phyloP scores from a whole-genome alignment of 2,329 filamentous ascomycete species.

The Aschersonia sp. region DNA sequence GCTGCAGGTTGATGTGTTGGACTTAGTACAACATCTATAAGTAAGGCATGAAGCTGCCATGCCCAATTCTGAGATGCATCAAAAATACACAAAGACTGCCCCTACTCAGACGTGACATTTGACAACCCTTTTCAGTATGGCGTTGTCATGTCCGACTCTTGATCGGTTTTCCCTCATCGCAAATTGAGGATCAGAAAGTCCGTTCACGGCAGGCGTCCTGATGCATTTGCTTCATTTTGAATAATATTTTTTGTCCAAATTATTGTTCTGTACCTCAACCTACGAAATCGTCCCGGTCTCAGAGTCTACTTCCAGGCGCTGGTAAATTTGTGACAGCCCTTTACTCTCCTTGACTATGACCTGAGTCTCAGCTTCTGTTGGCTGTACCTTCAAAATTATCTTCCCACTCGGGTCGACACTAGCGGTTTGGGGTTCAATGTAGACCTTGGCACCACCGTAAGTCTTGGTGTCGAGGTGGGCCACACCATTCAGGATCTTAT shows the following conservation, averaged over 20 bases:
- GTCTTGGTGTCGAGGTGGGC: constrained; percentile 29
- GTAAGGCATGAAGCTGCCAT: too few species aligned
- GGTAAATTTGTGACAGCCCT: constrained; percentile 19
- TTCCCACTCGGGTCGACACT: constrained; percentile 35
- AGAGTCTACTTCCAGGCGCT: constrained; percentile 8
- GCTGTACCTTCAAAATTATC: constrained; percentile 28
- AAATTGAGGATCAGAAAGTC: neutral
- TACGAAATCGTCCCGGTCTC: too few species aligned
- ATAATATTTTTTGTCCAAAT: neutral
- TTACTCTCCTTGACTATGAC: constrained; percentile 32
- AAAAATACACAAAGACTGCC: too few species aligned
- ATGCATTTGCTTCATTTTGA: neutral
- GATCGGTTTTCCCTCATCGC: too few species aligned
- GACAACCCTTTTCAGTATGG: too few species aligned
- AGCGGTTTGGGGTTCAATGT: constrained; percentile 28
- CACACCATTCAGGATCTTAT: constrained; percentile 18
- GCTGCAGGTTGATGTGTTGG: too few species aligned
- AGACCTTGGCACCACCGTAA: constrained; percentile 39
- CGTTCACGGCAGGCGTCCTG: neutral
- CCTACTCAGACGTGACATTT: too few species aligned
- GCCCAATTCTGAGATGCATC: too few species aligned
- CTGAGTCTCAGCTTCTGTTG: constrained; percentile 21
- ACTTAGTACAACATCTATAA: too few species aligned
- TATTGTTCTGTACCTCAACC: too few species aligned
- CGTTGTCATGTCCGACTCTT: too few species aligned